These are phyloP conservation scores for Thermothelomyces thermophilus DNA, from an alignment of 2,329 filamentous ascomycete genomes.

Conservation along the genomic window DNA sequence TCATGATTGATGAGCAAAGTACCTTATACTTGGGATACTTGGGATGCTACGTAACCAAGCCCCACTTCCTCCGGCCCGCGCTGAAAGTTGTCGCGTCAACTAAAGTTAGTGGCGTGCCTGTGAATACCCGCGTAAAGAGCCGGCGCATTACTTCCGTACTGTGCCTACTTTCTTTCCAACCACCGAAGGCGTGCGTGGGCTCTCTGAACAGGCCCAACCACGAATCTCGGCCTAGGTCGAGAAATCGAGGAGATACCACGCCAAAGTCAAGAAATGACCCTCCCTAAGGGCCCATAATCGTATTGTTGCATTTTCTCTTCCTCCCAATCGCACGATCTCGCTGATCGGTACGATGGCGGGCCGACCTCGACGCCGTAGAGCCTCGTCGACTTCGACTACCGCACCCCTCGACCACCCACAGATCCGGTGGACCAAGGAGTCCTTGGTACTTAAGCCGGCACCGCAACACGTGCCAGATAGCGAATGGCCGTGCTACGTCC, in stretches of 20 bases:
- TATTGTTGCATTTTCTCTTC: neutral
- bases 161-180: too few relatives aligned
- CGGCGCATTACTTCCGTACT: neutral
- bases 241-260: neutral
- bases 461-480: constrained; percentile 32
- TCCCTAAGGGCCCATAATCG: neutral
- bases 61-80: neutral
- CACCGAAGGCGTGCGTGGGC: neutral
- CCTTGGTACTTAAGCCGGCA: constrained; percentile 32
- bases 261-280: neutral
- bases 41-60: neutral
- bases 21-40: neutral
- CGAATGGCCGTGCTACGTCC: constrained; percentile 55
- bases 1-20: too few relatives aligned
- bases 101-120: neutral
- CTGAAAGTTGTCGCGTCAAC: constrained; percentile 6
- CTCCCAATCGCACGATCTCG: neutral
- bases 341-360: constrained; percentile 21
- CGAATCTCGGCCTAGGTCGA: neutral
- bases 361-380: constrained; percentile 33
- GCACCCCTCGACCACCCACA: constrained; percentile 35
- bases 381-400: constrained; percentile 39
- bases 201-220: neutral
- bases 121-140: constrained; percentile 9
- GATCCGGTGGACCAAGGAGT: constrained; percentile 30